Conservation (phyloP, 768 basidiomycete species). For the Mycena crocata region DNA sequence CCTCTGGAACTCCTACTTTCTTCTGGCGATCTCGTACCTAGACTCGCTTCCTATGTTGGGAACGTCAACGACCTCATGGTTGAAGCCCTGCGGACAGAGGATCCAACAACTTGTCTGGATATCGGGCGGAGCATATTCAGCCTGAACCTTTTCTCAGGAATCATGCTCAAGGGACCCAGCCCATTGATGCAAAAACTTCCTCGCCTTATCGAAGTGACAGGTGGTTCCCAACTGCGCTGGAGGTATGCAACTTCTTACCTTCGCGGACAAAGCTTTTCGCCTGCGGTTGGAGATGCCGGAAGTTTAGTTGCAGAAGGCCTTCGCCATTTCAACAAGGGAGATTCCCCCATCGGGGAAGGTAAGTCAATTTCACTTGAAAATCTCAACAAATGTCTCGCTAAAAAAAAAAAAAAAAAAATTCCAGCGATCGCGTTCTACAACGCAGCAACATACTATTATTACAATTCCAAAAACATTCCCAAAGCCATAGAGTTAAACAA, state of each 20-base stretch:
- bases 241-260: neutral
- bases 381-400: neutral
- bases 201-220: neutral
- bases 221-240: neutral
- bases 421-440: conserved; percentile 3
- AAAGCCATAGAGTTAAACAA: conserved; percentile 2
- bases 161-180: neutral
- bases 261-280: neutral
- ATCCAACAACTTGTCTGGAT: too few relatives aligned
- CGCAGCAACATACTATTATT: neutral
- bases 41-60: neutral
- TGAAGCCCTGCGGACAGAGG: neutral
- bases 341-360: neutral
- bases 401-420: too few relatives aligned
- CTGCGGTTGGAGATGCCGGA: neutral
- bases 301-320: neutral
- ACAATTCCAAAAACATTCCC: neutral
- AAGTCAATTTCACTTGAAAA: neutral
- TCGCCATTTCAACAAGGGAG: neutral
- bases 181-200: neutral
- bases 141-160: neutral
- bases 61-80: neutral
- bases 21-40: neutral
- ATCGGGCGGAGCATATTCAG: too few relatives aligned
- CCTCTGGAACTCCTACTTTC: neutral